Percentiles rank a stretch among this genome's conserved stretches.
Evolutionary conservation across 257 asterid species (phyloP).

Genomic region (Fraxinus excelsior): DNA sequence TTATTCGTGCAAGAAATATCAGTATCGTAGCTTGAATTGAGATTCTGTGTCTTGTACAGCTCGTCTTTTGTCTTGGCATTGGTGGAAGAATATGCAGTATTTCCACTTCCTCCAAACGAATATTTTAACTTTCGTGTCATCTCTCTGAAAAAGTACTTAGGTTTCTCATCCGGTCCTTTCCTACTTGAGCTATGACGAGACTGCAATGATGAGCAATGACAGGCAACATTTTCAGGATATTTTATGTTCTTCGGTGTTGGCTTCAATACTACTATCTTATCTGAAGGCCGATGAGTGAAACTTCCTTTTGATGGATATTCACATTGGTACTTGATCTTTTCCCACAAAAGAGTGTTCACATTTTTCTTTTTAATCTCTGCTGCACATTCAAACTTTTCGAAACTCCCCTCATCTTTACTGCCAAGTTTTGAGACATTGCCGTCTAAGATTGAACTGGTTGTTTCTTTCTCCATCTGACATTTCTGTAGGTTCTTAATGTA

Average conservation of each 20-base stretch:
- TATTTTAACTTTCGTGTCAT: slow-evolving; percentile 36
- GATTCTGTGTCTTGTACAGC: slow-evolving; percentile 14
- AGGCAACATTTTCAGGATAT: slow-evolving; percentile 28
- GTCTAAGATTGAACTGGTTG: slow-evolving; percentile 18
- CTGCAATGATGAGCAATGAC: slow-evolving; percentile 39
- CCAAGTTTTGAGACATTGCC: slow-evolving; percentile 19
- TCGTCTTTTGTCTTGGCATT: slow-evolving; percentile 29
- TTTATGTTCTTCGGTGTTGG: slow-evolving; percentile 40
- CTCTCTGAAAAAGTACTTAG: slow-evolving; percentile 25
- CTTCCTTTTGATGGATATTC: slow-evolving; percentile 24
- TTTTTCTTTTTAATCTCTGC: slow-evolving; percentile 19
- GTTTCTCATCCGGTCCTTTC: slow-evolving; percentile 23
- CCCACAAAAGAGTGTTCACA: slow-evolving; percentile 10
- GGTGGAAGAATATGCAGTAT: slow-evolving; percentile 18
- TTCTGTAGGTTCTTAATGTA: slow-evolving; percentile 23
- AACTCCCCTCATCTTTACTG: slow-evolving; percentile 1
- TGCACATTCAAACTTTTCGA: slow-evolving; percentile 17
- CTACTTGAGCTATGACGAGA: slow-evolving; percentile 22
- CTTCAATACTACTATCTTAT: slow-evolving; percentile 57
- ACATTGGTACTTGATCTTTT: slow-evolving; percentile 25
- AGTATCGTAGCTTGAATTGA: slow-evolving; percentile 21
- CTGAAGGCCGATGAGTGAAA: slow-evolving; percentile 29
- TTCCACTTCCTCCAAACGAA: slow-evolving; percentile 33
- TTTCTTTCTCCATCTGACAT: slow-evolving; percentile 23
- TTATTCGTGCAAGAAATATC: slow-evolving; percentile 27